Evolutionary conservation across 176 grass and related monocot genomes (phyloP), one percentile per base, ranked within the genome.

Genomic region (Oryza punctata): DNA sequence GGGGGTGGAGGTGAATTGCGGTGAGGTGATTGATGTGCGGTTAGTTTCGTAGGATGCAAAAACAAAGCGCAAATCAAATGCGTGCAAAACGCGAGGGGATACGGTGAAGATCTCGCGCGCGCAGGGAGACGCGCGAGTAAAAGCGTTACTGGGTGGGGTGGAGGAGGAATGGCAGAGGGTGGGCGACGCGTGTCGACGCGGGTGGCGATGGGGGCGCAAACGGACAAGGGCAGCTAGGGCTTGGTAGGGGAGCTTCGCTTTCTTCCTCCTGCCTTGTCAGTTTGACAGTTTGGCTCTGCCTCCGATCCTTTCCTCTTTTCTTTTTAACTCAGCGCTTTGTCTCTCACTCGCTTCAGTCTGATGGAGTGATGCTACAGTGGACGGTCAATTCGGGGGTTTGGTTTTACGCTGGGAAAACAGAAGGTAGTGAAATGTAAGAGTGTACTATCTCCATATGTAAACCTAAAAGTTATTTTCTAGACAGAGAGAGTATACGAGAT

Each of bases 141-240:
- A 46, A 13, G 35, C 35, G 45, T 33, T 47, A 47, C 12, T 47
- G 45, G 45, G 12, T 11, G 50, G 0, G 6, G 6, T 21, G 50
- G 50, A 49, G 8, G n/a, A 10, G n/a, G 19, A 33, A 77, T 70
- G 73, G 33, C 72, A 82, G 73, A 14, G 81, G 26, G 67, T 37
- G 49, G 47, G 50, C 23, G 66, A 64, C 86, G 32, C 86, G 86
- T 88, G 86, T 88, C 86, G 79, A 88, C 33, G 32, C 15, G 66
- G 23, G 40, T 54, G 80, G 26, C 72, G 72, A n/a, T 76, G 63
- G 50, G 29, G 38, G 24, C 6, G 79, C 27, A 80, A 80, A 52
- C 19, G 24, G 78, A 67, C 63, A 68, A 67, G 9, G 19, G 0
- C n/a, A 30, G 69, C 67, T 85, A 78, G 84, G 84, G 76, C 68